These are phyloP conservation scores for Acer saccharum DNA, from an alignment of 345 rosid species.

Conservation along the genomic window DNA sequence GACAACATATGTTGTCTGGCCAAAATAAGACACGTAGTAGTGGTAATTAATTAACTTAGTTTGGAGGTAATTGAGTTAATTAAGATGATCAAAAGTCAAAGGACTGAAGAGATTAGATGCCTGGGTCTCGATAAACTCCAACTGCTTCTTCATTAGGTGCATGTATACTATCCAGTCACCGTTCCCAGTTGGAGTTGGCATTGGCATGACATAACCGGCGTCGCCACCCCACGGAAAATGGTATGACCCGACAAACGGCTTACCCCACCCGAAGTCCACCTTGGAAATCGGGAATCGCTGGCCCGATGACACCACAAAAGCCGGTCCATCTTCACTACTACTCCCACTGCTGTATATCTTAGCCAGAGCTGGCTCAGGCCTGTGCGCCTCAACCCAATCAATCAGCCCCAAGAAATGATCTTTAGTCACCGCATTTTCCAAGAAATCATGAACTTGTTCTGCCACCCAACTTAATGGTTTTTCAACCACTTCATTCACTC, in stretches of 20 bases:
- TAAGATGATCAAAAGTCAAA: constrained; percentile 33
- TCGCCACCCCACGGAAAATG: constrained; percentile 61
- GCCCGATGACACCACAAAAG: constrained; percentile 78
- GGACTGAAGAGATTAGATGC: constrained; percentile 40
- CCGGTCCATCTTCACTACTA: constrained; percentile 43
- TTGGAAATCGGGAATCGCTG: constrained; percentile 48
- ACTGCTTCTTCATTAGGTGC: constrained; percentile 34
- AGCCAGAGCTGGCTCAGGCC: constrained; percentile 53
- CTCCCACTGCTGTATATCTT: constrained; percentile 48
- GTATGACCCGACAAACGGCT: constrained; percentile 54
- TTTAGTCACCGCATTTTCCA: constrained; percentile 38
- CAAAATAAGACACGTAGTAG: too few relatives aligned
- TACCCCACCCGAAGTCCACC: constrained; percentile 69
- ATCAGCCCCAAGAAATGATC: constrained; percentile 75
- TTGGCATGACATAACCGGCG: constrained; percentile 70
- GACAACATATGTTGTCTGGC: too few relatives aligned
- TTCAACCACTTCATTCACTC: constrained; percentile 34
- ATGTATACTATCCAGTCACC: constrained; percentile 71
- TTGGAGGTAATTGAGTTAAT: not conserved
- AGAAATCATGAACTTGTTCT: constrained; percentile 49
- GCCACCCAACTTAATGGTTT: constrained; percentile 60
- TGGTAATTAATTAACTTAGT: too few relatives aligned
- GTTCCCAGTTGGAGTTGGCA: constrained; percentile 49
- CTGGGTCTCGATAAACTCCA: constrained; percentile 36
- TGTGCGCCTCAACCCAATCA: constrained; percentile 75